Conservation (phyloP, 495 filamentous ascomycete species). For the Cercophora samala region DNA sequence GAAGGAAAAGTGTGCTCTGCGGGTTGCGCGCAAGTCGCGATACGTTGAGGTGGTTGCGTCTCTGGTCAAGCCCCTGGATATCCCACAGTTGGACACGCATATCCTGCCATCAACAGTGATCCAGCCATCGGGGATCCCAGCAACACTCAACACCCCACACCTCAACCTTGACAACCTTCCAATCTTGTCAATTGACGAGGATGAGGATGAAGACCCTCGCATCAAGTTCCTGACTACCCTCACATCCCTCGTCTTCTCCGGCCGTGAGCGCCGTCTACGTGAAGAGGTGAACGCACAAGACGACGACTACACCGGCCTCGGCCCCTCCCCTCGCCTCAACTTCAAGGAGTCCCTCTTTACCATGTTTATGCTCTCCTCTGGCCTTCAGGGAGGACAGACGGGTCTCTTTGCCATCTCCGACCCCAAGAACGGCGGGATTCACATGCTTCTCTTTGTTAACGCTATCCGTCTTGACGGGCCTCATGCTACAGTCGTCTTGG, state of each 20-base stretch:
- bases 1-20: slow-evolving; percentile 32
- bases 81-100: slow-evolving; percentile 27
- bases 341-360: slow-evolving; percentile 50
- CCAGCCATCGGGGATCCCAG: slow-evolving; percentile 23
- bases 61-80: slow-evolving; percentile 24
- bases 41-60: slow-evolving; percentile 47
- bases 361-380: slow-evolving; percentile 45
- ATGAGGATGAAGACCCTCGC: slow-evolving; percentile 27
- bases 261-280: slow-evolving; percentile 38
- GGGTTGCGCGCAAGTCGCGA: slow-evolving; percentile 46
- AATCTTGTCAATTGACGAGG: slow-evolving; percentile 23
- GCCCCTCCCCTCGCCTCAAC: slow-evolving; percentile 32
- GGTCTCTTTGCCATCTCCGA: slow-evolving; percentile 39
- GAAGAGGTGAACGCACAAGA: slow-evolving; percentile 18
- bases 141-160: slow-evolving; percentile 39
- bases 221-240: slow-evolving; percentile 39
- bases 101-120: slow-evolving; percentile 31
- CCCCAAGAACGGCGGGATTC: slow-evolving; percentile 29
- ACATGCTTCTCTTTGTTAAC: slow-evolving; percentile 42
- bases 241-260: slow-evolving; percentile 37
- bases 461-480: slow-evolving; percentile 42
- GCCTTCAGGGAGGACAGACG: slow-evolving; percentile 37
- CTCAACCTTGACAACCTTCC: slow-evolving; percentile 45
- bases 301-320: background rate
- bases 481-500: slow-evolving; percentile 44